Conservation (phyloP, 2,329 filamentous ascomycete species). For the Apiospora arundinis region DNA sequence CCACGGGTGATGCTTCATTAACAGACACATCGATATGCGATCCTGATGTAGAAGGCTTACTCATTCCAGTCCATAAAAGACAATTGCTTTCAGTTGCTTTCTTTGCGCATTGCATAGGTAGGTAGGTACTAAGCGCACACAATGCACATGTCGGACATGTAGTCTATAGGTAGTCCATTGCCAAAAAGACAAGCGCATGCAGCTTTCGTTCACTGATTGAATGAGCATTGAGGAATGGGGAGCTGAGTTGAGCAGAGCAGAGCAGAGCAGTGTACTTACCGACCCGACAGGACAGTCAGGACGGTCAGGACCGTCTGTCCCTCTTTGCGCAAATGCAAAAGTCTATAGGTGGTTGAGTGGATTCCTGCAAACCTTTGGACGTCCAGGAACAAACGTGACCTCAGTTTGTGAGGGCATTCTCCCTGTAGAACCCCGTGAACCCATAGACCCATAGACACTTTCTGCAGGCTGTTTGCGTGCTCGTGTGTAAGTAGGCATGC, state of each 20-base stretch:
- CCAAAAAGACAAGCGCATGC: neutral
- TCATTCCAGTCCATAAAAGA: neutral
- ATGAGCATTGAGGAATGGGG: neutral
- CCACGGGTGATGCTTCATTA: neutral
- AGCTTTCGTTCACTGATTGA: neutral
- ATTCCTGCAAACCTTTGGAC: constrained; percentile 13
- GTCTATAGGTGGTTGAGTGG: constrained; percentile 5
- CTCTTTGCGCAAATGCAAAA: neutral
- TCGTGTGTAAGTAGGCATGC: neutral
- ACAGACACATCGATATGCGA: neutral
- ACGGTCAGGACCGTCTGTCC: neutral
- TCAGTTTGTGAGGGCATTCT: constrained; percentile 1
- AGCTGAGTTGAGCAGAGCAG: neutral
- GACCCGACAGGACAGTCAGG: no score
- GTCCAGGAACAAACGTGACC: constrained; percentile 15
- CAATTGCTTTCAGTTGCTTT: neutral
- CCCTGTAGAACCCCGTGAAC: no score
- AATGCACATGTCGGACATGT: neutral
- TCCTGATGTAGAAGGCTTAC: neutral
- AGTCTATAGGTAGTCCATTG: neutral
- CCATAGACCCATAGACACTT: constrained; percentile 3
- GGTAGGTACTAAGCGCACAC: neutral
- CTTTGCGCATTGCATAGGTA: neutral
- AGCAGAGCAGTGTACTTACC: neutral
- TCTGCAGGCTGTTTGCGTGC: constrained; percentile 13